phyloP scores from a whole-genome alignment of 1,284 basidiomycete species.

The Rhodotorula mucilaginosa region DNA sequence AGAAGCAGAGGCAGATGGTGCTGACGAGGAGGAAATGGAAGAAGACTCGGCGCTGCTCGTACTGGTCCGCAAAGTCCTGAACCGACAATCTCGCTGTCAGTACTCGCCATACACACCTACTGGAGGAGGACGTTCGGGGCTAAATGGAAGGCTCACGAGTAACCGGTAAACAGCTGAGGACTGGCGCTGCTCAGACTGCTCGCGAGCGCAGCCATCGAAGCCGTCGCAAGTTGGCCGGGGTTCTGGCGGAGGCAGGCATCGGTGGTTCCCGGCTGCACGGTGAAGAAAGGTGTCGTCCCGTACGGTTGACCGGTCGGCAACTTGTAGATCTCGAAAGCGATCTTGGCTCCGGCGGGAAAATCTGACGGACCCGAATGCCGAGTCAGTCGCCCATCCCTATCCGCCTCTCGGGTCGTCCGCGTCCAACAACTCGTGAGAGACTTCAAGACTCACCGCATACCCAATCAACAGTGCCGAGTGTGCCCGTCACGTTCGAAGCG shows the following conservation, averaged over 20 bases:
- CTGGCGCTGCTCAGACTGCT: slow-evolving; percentile 7
- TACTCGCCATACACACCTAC: no score
- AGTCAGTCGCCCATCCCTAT: no score
- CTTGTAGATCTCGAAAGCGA: slow-evolving; percentile 9
- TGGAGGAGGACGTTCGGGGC: no score
- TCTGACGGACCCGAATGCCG: neutral
- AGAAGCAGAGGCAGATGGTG: neutral
- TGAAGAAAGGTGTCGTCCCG: neutral
- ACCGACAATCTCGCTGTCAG: neutral
- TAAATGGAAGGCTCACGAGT: neutral
- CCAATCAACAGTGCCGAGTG: slow-evolving; percentile 8
- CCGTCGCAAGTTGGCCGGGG: slow-evolving; percentile 5
- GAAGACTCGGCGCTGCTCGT: neutral
- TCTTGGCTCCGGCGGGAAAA: slow-evolving; percentile 17
- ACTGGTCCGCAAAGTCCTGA: no score
- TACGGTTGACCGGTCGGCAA: neutral
- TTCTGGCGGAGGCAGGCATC: slow-evolving; percentile 17
- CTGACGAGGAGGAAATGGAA: neutral
- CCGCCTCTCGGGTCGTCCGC: no score
- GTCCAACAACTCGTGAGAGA: no score
- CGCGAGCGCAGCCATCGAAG: slow-evolving; percentile 10
- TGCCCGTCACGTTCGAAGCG: neutral
- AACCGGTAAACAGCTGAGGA: slow-evolving; percentile 16
- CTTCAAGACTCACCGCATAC: neutral
- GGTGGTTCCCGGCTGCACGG: slow-evolving; percentile 19